Evolutionary conservation across 805 yeast species (phyloP), one percentile per base, ranked within the genome.

Genomic region (Starmera quercuum): DNA sequence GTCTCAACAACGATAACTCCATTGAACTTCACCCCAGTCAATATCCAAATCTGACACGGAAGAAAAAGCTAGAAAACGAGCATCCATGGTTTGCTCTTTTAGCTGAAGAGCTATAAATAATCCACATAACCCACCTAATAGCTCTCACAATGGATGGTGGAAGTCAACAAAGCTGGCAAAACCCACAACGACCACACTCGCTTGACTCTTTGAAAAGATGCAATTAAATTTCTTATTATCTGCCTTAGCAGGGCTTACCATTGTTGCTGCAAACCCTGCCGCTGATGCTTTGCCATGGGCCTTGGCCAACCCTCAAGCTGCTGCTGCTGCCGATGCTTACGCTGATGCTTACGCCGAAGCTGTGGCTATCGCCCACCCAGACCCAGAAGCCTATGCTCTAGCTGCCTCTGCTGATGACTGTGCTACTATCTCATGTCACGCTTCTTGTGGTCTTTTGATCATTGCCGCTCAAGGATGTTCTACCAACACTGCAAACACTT

Each of bases 381-480:
- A 27, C 18, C 35, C 53, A 15, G 33, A 36, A 14, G 54, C 51
- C 14, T 29, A 39, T 13, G 50, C 52, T 3, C 27, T 37, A 24
- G 50, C 49, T 29, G 46, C 32, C 21, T 26, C 36, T 13, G 53
- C 36, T 14, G 36, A 25, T 20, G 35, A 31, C 16, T 31, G 27
- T 24, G 58, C 57, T 11, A 15, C 51, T 18, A 46, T 51, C 30
- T 42, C 32, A 2, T 54, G 59, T 32, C 59, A 54, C 31, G 41
- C 53, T 27, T 14, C 37, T 18, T 54, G 59, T 47, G 59, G 59
- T 33, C 47, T 44, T 20, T 41, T 53, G 17, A 54, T 54, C 21
- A 34, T 44, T n/a, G 54, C 52, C 17, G 58, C 56, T 15, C 38
- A 46, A 32, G 28, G 38, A 6, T 54, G 58, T 41, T 53, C 54